Evolutionary conservation across 1,139 yeast species (phyloP).

Genomic region (Yamadazyma sp.): DNA sequence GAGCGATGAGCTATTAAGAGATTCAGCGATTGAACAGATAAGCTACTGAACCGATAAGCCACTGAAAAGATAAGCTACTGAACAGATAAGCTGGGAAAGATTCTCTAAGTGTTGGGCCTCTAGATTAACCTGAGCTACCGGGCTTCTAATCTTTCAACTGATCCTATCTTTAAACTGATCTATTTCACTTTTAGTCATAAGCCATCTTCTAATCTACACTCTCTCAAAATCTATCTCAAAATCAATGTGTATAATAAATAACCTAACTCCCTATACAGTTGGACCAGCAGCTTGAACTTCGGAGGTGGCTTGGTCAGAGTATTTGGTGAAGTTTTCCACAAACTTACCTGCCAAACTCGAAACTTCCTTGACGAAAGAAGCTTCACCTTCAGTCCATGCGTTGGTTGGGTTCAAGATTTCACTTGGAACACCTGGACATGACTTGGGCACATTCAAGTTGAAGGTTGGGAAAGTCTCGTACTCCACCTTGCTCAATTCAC

Average conservation of each 20-base stretch:
- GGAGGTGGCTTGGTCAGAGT: slow-evolving; percentile 76
- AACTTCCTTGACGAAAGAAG: slow-evolving; percentile 69
- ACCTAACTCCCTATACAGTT: slow-evolving; percentile 23
- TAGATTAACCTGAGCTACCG: no score
- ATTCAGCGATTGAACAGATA: no score
- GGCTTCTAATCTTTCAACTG: no score
- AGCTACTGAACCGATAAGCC: no score
- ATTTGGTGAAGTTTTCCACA: slow-evolving; percentile 81
- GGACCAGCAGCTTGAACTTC: slow-evolving; percentile 97
- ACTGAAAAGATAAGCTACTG: no score
- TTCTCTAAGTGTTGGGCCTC: no score
- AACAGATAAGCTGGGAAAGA: no score
- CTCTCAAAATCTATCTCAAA: no score
- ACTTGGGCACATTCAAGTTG: slow-evolving; percentile 83
- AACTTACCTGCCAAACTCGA: slow-evolving; percentile 74
- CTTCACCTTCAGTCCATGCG: slow-evolving; percentile 76
- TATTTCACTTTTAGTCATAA: no score
- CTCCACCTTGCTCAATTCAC: slow-evolving; percentile 76
- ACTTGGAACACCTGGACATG: slow-evolving; percentile 78
- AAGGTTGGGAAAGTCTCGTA: slow-evolving; percentile 85
- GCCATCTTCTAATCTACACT: no score
- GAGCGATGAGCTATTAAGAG: no score
- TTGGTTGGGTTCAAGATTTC: slow-evolving; percentile 86
- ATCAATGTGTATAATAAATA: slow-evolving; percentile 4
- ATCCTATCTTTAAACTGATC: no score